A percentile compares a stretch with the other conserved stretches of the same genome.
Conservation (phyloP, 768 basidiomycete genomes). For the Omphalotus guepiniiformis region DNA sequence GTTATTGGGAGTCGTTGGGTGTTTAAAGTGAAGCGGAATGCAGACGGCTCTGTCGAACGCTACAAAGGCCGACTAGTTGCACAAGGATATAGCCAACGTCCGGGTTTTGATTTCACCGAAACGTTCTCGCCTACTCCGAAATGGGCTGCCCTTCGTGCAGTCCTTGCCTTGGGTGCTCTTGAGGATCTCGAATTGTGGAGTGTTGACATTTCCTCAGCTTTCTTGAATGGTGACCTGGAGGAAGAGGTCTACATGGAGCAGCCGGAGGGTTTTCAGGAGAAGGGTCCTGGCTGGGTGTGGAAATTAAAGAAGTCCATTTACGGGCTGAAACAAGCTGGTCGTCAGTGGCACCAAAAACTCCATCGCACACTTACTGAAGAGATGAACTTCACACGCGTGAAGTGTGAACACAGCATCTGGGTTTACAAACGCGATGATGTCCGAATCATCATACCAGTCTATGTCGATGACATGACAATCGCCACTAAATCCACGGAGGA, state of each 20-base stretch:
- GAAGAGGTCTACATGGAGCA: conserved; percentile 22
- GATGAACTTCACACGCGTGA: conserved; percentile 14
- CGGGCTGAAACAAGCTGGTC: conserved; percentile 22
- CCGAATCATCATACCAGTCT: conserved; percentile 19
- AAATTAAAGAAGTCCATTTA: conserved; percentile 17
- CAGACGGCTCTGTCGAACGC: conserved; percentile 32
- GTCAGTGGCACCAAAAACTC: conserved; percentile 11
- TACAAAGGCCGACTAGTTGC: conserved; percentile 41
- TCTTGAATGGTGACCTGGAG: conserved; percentile 20
- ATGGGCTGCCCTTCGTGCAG: conserved; percentile 13
- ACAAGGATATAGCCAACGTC: conserved; percentile 32
- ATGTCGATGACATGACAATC: conserved; percentile 24
- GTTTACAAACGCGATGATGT: conserved; percentile 12
- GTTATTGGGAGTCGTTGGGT: conserved; percentile 36
- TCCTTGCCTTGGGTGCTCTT: conserved; percentile 22
- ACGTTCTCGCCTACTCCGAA: conserved; percentile 29
- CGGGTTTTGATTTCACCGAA: conserved; percentile 36
- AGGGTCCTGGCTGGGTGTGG: conserved; percentile 2
- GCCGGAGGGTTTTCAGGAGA: conserved; percentile 14
- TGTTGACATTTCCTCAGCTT: conserved; percentile 6
- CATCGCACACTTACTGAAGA: background rate
- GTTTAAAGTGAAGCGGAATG: conserved; percentile 36
- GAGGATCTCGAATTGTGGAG: conserved; percentile 18
- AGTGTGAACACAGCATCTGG: conserved; percentile 23
- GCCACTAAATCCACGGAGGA: conserved; percentile 7